Base-by-base conservation (phyloP, 805 yeast genomes). In the Suhomyces sp. region DNA sequence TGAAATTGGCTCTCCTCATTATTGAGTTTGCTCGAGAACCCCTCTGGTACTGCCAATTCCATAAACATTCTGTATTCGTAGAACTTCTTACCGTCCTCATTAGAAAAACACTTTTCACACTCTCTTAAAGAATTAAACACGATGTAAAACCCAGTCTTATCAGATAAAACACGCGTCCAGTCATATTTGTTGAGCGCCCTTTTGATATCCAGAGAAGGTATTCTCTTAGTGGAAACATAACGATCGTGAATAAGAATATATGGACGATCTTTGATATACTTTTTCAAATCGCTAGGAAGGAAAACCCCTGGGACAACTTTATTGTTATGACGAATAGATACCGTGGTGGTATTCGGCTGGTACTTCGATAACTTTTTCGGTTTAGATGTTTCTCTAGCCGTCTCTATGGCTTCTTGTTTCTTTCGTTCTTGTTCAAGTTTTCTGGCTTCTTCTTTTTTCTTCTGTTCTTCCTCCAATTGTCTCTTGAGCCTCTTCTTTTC, bases 131-230 rank as follows among this genome's bases (percentile, higher is more conserved):
- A 68, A 46, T 79, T 78, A 58, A 88, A 88, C 1, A 85, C 79
- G 24, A 87, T 66, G 47, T 74, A 87, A 46, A 82, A 81, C 0
- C 96, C 96, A 1, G 71, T 55, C 28, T 56, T 57, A 44, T 83
- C 90, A 4, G 77, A 69, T 31, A 83, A 53, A 2, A 87, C 76
- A 36, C 84, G 66, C 0, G 79, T 74, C 80, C 88, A 83, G 36
- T 74, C 76, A 50, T 82, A 82, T 31, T 70, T 73, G 25, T 70
- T 70, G 20, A 87, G 61, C 19, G 70, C 66, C 18, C 73, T 68
- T 47, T 83, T 79, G 35, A 88, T 63, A 50, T 82, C 87, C 35
- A 68, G 69, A 2, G 78, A 63, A 11, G 70, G 62, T 1, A 79
- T 67, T 34, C 67, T 63, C 34, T 64, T 59, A 0, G 77, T 65